These are phyloP conservation scores for Alternaria ventricosa DNA, from an alignment of 2,329 filamentous ascomycete species.

Conservation along the genomic window DNA sequence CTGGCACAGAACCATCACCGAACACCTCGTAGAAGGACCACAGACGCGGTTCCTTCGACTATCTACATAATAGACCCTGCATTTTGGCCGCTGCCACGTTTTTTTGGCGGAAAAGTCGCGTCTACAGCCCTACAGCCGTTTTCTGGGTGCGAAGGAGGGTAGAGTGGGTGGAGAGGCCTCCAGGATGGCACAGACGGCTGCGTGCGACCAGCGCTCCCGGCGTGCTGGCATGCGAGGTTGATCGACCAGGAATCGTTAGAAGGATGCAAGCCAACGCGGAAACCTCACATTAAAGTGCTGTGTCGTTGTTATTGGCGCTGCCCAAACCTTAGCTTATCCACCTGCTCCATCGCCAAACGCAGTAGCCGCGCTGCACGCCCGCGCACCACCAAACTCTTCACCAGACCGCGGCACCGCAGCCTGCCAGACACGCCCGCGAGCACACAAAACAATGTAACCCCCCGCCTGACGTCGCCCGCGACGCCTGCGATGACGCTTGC, in stretches of 20 bases:
- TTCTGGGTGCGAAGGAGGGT: constrained; percentile 34
- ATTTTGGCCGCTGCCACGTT: constrained; percentile 33
- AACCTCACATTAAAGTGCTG: constrained; percentile 15
- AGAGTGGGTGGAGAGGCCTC: constrained; percentile 15
- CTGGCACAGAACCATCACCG: constrained; percentile 18
- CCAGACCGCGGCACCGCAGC: not conserved
- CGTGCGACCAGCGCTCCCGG: constrained; percentile 28
- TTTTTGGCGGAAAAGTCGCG: constrained; percentile 42
- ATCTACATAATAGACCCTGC: constrained; percentile 31
- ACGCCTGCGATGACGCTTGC: not conserved
- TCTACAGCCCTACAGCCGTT: constrained; percentile 38
- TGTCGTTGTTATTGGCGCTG: constrained; percentile 2
- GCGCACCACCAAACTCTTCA: not conserved
- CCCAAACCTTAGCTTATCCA: not conserved
- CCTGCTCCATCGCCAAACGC: constrained; percentile 33
- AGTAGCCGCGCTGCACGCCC: constrained; percentile 19
- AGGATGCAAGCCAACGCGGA: constrained; percentile 29
- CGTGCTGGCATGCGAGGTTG: constrained; percentile 30
- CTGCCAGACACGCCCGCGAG: not conserved
- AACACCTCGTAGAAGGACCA: constrained; percentile 28
- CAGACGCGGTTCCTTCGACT: constrained; percentile 37
- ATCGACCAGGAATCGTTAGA: constrained; percentile 32
- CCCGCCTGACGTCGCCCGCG: not conserved
- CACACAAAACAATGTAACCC: not conserved
- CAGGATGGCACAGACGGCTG: constrained; percentile 23